Evolutionary conservation across 345 rosid species (phyloP), one percentile per base, ranked within the genome.

Genomic region (Eucalyptus cloeziana): DNA sequence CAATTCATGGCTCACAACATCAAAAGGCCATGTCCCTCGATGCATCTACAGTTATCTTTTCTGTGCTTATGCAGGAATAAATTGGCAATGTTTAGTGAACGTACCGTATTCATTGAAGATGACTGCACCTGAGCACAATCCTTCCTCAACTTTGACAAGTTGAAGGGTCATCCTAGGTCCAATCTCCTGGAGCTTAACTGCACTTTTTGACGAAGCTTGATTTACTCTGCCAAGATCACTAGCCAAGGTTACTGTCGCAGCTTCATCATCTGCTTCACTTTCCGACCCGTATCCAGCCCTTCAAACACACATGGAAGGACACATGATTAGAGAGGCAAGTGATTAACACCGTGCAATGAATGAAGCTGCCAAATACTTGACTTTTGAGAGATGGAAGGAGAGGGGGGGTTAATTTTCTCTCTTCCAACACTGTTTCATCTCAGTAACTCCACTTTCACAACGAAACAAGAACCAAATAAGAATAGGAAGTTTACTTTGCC

Each of bases 281-380:
- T 97, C 99, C 90, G 99, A 96, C 89, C 97, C 99, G 50, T 96
- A 96, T 88, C 99, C 99, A 91, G 94, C 96, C 93, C 99, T 97
- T 92, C 40, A 86, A 88, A 50, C 88, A 87, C 43, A 3, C 58
- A 33, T 15, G 50, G 49, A 86, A 50, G 45, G 22, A 6, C 30
- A 40, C 24, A 21, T 40, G 15, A 40, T 40, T 76, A 40, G 22
- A 10, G 85, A 40, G 30, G 47, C 44, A 71, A 40, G 7, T 76
- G 47, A 76, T 22, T 76, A 21, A 76, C 47, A 37, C 24, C 2
- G 8, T 76, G 85, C 47, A 76, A 40, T 76, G 85, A 76, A 43
- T 76, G 85, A 76, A 40, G 47, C 85, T 76, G 30, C 83, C 10
- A 37, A 40, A 76, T 15, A 40, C 47, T 76, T 11, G 27, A 27